Base-by-base conservation (phyloP, 164 flowering plant genomes). In the Annona squamosa region DNA sequence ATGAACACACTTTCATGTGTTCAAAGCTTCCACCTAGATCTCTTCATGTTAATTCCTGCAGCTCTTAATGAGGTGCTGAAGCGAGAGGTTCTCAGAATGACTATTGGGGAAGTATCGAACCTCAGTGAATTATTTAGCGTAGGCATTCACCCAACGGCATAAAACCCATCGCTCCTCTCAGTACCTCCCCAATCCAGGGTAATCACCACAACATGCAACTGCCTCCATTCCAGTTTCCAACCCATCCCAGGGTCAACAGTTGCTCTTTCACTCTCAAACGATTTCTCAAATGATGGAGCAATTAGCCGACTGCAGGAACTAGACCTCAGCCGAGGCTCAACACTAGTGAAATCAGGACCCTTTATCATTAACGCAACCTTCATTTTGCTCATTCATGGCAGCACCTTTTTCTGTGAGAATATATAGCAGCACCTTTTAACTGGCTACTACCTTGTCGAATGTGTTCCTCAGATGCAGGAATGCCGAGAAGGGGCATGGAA, bases 221-320 rank as follows among this genome's bases (percentile, higher is more conserved):
- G 76, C 79, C 82, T 37, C 92, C 84, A 71, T 89, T 81, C 75
- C 85, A 83, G 71, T 84, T 75, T 4, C 77, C 85, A 63, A 88
- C 84, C 65, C 75, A 87, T 56, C 86, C 80, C 47, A 82, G 65
- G 71, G 63, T 70, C 88, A 81, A 67, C 82, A 84, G 18, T 45
- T 80, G 75, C 75, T 76, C 67, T 70, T 81, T n/a, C 83, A 84
- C 12, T 71, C 85, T 16, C 80, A 78, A 57, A 74, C 86, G 44
- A 67, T 86, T 65, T 76, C 97, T 7, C 91, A 90, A 12, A 75
- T 84, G 83, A 64, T 84, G 81, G 91, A 85, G 74, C 92, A 86
- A 63, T 94, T 64, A 90, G 97, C 45, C 87, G 90, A 69, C 79
- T 92, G 67, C 94, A 90, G 78, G 97, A 97, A 74, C 95, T 92